Evolutionary conservation across 2,329 filamentous ascomycete genomes (phyloP).

Genomic region (Cordyceps fumosorosea): DNA sequence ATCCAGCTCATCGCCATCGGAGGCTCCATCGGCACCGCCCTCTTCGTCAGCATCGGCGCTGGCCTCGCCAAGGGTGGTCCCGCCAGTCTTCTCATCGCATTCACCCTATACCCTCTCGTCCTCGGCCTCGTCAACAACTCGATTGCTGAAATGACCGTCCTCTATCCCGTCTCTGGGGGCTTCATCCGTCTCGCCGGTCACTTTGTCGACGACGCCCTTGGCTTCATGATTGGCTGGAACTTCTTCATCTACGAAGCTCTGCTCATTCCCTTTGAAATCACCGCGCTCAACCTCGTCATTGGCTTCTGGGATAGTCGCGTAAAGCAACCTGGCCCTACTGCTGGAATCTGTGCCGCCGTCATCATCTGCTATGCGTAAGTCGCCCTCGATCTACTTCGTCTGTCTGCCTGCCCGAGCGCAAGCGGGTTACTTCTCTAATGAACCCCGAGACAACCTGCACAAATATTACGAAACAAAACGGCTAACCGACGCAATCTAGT

Average conservation of each 20-base stretch:
- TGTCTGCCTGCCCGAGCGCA: too few relatives aligned
- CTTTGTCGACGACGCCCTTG: conserved; percentile 60
- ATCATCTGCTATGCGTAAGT: conserved; percentile 52
- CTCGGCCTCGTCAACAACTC: conserved; percentile 59
- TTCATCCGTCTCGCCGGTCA: conserved; percentile 59
- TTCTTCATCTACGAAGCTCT: conserved; percentile 40
- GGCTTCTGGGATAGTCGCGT: conserved; percentile 33
- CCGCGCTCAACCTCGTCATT: conserved; percentile 37
- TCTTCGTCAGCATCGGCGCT: conserved; percentile 56
- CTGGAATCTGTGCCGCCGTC: conserved; percentile 51
- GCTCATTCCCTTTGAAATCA: conserved; percentile 38
- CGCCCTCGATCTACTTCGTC: not conserved
- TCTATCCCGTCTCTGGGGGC: conserved; percentile 56
- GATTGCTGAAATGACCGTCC: conserved; percentile 57
- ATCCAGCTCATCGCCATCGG: conserved; percentile 55
- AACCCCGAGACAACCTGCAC: not conserved
- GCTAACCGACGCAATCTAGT: conserved; percentile 21
- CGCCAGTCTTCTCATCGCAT: conserved; percentile 51
- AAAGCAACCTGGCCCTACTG: conserved; percentile 60
- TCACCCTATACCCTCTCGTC: conserved; percentile 46
- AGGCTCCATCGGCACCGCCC: conserved; percentile 50
- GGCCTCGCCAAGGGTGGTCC: conserved; percentile 41
- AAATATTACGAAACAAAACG: conserved; percentile 16
- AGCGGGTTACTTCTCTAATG: too few relatives aligned
- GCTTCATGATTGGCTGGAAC: conserved; percentile 45